A percentile compares a stretch with the other conserved stretches of the same genome.
phyloP scores from a whole-genome alignment of 805 yeast genomes.

The Kazachstania bromeliacearum region DNA sequence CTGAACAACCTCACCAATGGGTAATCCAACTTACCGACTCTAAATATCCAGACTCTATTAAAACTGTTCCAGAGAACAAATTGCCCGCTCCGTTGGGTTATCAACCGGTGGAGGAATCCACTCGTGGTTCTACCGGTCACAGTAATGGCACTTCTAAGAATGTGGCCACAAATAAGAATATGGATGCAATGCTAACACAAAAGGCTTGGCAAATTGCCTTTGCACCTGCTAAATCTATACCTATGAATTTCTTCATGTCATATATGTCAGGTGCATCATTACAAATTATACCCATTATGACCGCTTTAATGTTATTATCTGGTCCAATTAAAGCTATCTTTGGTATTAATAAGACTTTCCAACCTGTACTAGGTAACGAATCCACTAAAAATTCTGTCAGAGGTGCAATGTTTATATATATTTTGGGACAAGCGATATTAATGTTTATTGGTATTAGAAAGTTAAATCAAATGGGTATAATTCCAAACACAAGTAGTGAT shows the following conservation, averaged over 20 bases:
- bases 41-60: neutral
- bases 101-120: constrained; percentile 4
- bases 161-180: neutral
- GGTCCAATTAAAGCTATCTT: constrained; percentile 69
- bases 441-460: constrained; percentile 78
- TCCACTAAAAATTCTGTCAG: constrained; percentile 16
- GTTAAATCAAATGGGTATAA: constrained; percentile 76
- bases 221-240: constrained; percentile 76
- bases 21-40: constrained; percentile 10
- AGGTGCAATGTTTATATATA: constrained; percentile 39
- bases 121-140: neutral
- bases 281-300: constrained; percentile 84
- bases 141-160: constrained; percentile 3
- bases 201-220: constrained; percentile 84
- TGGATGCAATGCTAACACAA: constrained; percentile 27
- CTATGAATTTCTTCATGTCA: constrained; percentile 83
- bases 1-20: constrained; percentile 11
- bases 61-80: constrained; percentile 5
- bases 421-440: constrained; percentile 41
- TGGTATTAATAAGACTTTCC: constrained; percentile 47
- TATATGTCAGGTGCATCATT: constrained; percentile 88
- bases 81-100: constrained; percentile 25
- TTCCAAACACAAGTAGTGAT: constrained; percentile 80
- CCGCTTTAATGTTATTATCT: constrained; percentile 75
- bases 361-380: constrained; percentile 33